Percentiles rank a stretch among this genome's conserved stretches.
Evolutionary conservation across 345 rosid species (phyloP).

Genomic region (Pugionium cornutum): DNA sequence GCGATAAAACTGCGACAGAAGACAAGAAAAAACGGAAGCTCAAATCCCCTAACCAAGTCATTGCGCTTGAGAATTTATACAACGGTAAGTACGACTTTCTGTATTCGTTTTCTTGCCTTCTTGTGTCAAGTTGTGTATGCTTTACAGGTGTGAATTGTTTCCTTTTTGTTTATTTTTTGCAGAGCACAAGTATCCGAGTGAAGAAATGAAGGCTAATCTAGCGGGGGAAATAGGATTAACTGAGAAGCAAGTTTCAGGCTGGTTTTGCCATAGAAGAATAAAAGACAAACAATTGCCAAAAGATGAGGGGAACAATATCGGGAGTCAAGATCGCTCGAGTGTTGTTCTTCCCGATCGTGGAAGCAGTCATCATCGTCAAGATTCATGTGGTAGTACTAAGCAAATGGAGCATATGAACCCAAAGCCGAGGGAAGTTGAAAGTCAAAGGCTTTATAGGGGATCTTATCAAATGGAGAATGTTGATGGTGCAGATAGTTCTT

Average conservation of each 20-base stretch:
- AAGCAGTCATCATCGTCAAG: too few relatives aligned
- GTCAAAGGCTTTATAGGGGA: too few relatives aligned
- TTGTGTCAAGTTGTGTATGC: not conserved
- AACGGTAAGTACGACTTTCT: not conserved
- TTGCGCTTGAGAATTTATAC: not conserved
- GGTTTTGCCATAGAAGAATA: too few relatives aligned
- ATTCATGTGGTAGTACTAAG: too few relatives aligned
- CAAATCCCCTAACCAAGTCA: not conserved
- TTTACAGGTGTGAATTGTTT: not conserved
- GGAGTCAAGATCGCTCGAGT: too few relatives aligned
- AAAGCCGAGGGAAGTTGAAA: too few relatives aligned
- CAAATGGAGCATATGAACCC: too few relatives aligned
- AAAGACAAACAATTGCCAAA: too few relatives aligned
- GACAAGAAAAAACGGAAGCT: not conserved
- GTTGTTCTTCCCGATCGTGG: too few relatives aligned
- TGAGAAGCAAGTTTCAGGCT: not conserved
- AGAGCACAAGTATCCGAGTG: slow-evolving; percentile 1
- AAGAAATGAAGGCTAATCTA: not conserved
- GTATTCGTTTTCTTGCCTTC: not conserved
- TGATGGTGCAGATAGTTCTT: too few relatives aligned
- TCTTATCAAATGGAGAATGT: too few relatives aligned
- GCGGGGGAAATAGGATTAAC: not conserved
- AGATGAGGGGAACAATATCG: too few relatives aligned
- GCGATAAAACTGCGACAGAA: not conserved
- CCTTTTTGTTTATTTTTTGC: not conserved